These are phyloP conservation scores for Ascomycota sp. DNA, from an alignment of 2,329 filamentous ascomycete species.

Conservation along the genomic window DNA sequence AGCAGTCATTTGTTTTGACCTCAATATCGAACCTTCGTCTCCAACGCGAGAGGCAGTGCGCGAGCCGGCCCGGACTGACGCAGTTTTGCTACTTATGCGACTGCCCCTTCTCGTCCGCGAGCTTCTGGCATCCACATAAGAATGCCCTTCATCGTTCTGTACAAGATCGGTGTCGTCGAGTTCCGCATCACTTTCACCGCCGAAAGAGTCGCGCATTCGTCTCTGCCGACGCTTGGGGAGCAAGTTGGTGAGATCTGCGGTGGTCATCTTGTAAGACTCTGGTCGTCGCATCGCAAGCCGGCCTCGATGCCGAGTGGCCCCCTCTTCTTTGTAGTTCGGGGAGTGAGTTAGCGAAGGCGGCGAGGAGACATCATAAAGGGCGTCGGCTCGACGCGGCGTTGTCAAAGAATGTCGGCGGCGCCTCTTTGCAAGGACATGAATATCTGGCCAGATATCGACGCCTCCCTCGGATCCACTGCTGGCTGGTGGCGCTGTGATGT, in stretches of 20 bases:
- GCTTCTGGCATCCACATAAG: slow-evolving; percentile 18
- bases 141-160: slow-evolving; percentile 34
- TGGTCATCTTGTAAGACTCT: slow-evolving; percentile 23
- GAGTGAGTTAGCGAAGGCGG: slow-evolving; percentile 45
- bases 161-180: slow-evolving; percentile 24
- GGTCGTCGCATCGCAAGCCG: slow-evolving; percentile 13
- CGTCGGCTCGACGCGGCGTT: slow-evolving; percentile 15
- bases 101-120: slow-evolving; percentile 14
- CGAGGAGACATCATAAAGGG: slow-evolving; percentile 34
- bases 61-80: slow-evolving; percentile 7
- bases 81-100: slow-evolving; percentile 10
- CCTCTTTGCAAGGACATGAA: slow-evolving; percentile 26
- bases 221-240: slow-evolving; percentile 29
- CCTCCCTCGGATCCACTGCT: slow-evolving; percentile 28
- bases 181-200: slow-evolving; percentile 23
- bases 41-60: slow-evolving; percentile 3
- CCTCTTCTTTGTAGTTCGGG: slow-evolving; percentile 25
- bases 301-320: slow-evolving; percentile 7
- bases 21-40: slow-evolving; percentile 6
- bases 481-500: slow-evolving; percentile 30
- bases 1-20: slow-evolving; percentile 6
- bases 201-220: slow-evolving; percentile 16
- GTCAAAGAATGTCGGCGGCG: slow-evolving; percentile 16
- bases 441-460: slow-evolving; percentile 26
- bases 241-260: slow-evolving; percentile 29